These are phyloP conservation scores for Lichtheimia corymbifera DNA, from an alignment of 371 early-diverging fungal species.

Conservation along the genomic window DNA sequence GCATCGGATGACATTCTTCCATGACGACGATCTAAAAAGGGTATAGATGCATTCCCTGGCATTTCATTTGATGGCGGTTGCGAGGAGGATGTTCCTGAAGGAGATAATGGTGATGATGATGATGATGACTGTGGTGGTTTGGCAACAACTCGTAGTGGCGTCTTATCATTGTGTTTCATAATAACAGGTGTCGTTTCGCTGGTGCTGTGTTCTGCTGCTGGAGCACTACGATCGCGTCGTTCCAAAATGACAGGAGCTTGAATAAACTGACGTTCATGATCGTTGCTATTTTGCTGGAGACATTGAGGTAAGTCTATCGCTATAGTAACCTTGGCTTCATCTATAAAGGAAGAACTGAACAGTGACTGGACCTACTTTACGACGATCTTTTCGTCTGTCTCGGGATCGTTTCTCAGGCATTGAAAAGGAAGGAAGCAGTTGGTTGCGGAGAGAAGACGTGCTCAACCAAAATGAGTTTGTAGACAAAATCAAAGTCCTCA, in stretches of 20 bases:
- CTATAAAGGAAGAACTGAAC: too few relatives aligned
- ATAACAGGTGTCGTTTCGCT: too few relatives aligned
- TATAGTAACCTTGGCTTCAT: too few relatives aligned
- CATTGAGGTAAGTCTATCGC: too few relatives aligned
- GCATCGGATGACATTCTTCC: constrained; percentile 4
- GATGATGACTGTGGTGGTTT: background rate
- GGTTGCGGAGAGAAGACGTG: too few relatives aligned
- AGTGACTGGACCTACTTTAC: constrained; percentile 3
- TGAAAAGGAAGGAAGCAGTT: background rate
- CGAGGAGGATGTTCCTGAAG: background rate
- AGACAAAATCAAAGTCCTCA: too few relatives aligned
- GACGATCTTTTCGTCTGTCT: constrained; percentile 13
- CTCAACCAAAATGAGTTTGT: too few relatives aligned
- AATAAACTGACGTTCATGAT: constrained; percentile 16
- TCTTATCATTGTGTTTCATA: too few relatives aligned
- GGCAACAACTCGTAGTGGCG: too few relatives aligned
- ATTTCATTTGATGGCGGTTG: constrained; percentile 5
- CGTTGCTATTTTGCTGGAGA: constrained; percentile 1
- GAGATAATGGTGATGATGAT: constrained; percentile 1
- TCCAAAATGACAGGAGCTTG: constrained; percentile 33
- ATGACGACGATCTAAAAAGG: constrained; percentile 7
- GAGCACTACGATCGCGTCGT: constrained; percentile 20
- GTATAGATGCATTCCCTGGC: background rate
- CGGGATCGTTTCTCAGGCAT: background rate
- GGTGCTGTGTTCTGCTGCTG: background rate